Conservation (phyloP, 345 rosid genomes). For the Ceriops zippeliana region DNA sequence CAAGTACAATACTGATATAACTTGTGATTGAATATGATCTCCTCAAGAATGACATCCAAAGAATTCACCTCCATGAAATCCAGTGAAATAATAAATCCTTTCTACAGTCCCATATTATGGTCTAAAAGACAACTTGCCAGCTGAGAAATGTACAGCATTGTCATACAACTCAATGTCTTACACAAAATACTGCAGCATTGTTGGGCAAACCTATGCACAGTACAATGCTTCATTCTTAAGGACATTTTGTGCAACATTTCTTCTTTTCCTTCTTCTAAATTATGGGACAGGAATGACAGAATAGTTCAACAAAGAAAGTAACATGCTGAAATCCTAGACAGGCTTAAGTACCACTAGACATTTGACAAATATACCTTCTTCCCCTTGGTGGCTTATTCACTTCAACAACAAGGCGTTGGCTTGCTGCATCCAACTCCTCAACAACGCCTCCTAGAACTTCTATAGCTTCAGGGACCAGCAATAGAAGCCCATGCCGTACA, state of each 20-base stretch:
- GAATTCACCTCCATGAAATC: background rate
- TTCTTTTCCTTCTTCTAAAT: too few species aligned
- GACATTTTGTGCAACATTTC: too few species aligned
- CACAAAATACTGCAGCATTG: background rate
- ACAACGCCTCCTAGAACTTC: slow-evolving; percentile 84
- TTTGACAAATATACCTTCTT: slow-evolving; percentile 60
- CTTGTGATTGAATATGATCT: background rate
- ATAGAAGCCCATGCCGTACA: slow-evolving; percentile 68
- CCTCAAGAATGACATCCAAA: slow-evolving; percentile 3
- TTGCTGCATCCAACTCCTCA: slow-evolving; percentile 72
- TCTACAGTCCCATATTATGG: background rate
- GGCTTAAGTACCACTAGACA: slow-evolving; percentile 4
- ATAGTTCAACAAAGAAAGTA: slow-evolving; percentile 2
- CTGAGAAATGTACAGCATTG: slow-evolving; percentile 3
- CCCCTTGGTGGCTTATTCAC: slow-evolving; percentile 95
- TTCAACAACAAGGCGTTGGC: slow-evolving; percentile 64
- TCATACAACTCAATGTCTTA: slow-evolving; percentile 2
- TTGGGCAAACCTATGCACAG: background rate
- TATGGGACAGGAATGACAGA: background rate
- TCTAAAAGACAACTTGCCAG: background rate
- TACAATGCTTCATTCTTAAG: background rate
- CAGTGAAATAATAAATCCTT: slow-evolving; percentile 2
- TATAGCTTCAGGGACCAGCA: slow-evolving; percentile 84
- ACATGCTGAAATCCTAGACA: slow-evolving; percentile 5
- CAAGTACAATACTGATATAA: background rate